Conservation (phyloP, 139 green algal genomes). For the Klebsormidium nitens region DNA sequence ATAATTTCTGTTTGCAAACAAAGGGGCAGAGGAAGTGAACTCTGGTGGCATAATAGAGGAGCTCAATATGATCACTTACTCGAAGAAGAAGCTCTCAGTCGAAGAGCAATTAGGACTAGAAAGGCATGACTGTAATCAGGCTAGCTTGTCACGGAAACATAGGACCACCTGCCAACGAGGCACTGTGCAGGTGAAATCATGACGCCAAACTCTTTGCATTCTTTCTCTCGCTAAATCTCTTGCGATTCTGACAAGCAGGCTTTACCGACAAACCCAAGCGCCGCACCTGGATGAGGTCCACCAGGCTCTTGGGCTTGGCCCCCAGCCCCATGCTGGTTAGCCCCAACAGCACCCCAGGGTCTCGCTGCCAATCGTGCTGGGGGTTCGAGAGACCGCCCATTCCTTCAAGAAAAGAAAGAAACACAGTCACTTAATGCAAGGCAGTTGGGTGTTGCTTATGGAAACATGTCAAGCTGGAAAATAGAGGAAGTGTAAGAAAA, state of each 20-base stretch:
- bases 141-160: not conserved
- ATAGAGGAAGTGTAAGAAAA: no score
- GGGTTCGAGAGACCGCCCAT: conserved; percentile 2
- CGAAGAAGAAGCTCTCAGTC: no score
- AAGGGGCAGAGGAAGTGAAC: no score
- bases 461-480: no score
- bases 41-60: no score
- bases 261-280: conserved; percentile 5
- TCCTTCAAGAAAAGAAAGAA: no score
- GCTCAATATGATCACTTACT: no score
- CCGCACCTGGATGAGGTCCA: conserved; percentile 44
- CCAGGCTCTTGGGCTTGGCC: conserved; percentile 28
- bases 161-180: not conserved
- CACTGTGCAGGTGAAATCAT: not conserved
- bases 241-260: conserved; percentile 11
- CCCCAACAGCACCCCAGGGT: not conserved
- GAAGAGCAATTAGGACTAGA: no score
- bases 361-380: not conserved
- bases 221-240: not conserved
- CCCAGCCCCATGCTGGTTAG: conserved; percentile 1
- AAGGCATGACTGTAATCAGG: not conserved
- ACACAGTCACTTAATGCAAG: no score
- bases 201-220: not conserved
- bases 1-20: no score
- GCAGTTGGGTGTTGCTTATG: no score